Base-by-base conservation (phyloP, 2,329 filamentous ascomycete species). In the Apiospora kogelbergensis region DNA sequence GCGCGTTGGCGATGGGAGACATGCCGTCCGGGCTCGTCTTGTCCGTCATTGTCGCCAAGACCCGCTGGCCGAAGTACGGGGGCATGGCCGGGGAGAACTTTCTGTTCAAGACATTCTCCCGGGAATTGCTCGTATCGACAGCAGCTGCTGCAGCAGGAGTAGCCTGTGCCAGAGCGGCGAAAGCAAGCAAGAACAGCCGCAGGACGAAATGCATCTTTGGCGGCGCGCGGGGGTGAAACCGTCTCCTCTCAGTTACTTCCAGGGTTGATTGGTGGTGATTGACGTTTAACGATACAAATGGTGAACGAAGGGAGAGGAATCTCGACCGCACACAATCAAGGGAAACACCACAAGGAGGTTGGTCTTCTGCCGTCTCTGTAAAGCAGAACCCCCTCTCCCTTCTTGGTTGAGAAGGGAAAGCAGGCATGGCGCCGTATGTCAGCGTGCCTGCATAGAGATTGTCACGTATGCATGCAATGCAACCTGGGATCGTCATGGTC, bases 361-460 rank as follows among this genome's bases (percentile, higher is more conserved):
- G 26, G 30, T 5, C n/a, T 37, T 37, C 53, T 20, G 30, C 53
- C 30, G 37, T 60, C 53, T 30, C 37, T 22, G 33, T 37, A 22
- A 37, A 4, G 37, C 30, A 60, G 30, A 22, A 15, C 9, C 17
- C 53, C 30, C 20, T n/a, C 53, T 6, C 20, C 6, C 17, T 37
- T 17, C 30, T 37, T 6, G 9, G 37, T 60, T 13, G 33, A n/a
- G 37, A 13, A n/a, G 33, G 26, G 20, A 60, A 60, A 60, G 53
- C 7, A 60, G 4, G 26, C 30, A 60, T 60, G 17, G 15, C 7
- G 30, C 53, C 30, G 30, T 37, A n/a, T 60, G 53, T 4, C 17
- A n/a, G 53, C 22, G 53, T 60, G 53, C 53, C 53, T 60, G 53
- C 53, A 60, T 60, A 60, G n/a, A 60, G 37, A 37, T 60, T 60